Base-by-base conservation (phyloP, 2,329 filamentous ascomycete species). In the Amylocarpus encephaloides region DNA sequence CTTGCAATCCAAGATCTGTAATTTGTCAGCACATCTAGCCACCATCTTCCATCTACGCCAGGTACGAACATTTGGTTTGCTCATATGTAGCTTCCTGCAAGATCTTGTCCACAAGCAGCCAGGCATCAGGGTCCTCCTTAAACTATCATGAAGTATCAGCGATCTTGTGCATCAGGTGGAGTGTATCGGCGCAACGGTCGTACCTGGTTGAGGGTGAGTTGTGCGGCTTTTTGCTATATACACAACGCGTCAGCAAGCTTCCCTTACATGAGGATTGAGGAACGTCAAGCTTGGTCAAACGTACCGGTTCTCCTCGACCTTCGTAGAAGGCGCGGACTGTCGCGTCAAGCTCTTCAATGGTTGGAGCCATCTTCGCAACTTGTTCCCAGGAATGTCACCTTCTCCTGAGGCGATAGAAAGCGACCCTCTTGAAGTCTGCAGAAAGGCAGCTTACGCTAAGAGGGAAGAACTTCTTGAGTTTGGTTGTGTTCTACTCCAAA, bases 301-400 rank as follows among this genome's bases (percentile, higher is more conserved):
- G 65, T 77, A 95, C 90, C 77, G 90, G 81, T 55, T 96, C 89
- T 64, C 93, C 93, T 71, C 92, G 87, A 69, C 91, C 91, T 75
- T 97, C 92, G 68, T 95, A 98, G 74, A 98, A 97, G 75, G 88
- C 83, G 70, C 88, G 91, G 78, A 97, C 92, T 61, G 90, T 93
- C 71, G 79, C 85, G 81, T 98, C 93, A 76, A 98, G 83, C 82
- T 98, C 93, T 71, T 86, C 83, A 72, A 98, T 92, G 66, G 86
- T 76, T 68, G 80, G 75, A 69, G 81, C 75, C 82, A 85, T 85
- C 70, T 68, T 73, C 56, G 62, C 62, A 63, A 65, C 68, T 67
- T 54, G 50, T 48, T 50, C 48, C 57, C 34, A 34, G 51, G 49
- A 53, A 46, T 47, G 51, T 52, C 45, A 56, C 59, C 55, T 57